phyloP scores from a whole-genome alignment of 164 flowering plant species.

The Akebia trifoliata region DNA sequence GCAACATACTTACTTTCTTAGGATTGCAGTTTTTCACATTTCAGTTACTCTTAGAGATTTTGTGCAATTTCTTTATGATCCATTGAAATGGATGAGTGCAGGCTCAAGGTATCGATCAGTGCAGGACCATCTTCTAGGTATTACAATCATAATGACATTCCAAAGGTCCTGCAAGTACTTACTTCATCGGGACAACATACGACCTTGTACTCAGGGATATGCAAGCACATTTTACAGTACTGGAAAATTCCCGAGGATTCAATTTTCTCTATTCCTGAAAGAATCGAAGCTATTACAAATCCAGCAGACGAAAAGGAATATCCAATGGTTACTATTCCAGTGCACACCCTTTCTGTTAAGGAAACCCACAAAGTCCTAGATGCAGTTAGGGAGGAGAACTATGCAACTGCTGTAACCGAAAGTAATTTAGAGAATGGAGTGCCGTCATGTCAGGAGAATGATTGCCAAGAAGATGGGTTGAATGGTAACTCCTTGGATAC shows the following conservation, averaged over 20 bases:
- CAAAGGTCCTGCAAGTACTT: constrained; percentile 48
- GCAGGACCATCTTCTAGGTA: constrained; percentile 43
- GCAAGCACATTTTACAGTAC: constrained; percentile 55
- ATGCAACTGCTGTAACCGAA: constrained; percentile 18
- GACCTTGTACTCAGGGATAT: constrained; percentile 47
- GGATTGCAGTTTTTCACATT: too few species aligned
- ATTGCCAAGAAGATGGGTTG: constrained; percentile 8
- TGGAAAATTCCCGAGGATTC: constrained; percentile 52
- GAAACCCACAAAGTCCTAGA: background rate
- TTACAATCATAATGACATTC: constrained; percentile 65
- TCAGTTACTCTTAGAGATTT: too few species aligned
- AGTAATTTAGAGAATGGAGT: constrained; percentile 16
- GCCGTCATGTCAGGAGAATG: background rate
- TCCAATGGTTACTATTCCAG: background rate
- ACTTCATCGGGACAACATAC: constrained; percentile 39
- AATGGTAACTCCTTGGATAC: constrained; percentile 17
- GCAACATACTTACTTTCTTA: too few species aligned
- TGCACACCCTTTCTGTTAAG: background rate
- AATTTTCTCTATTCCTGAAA: constrained; percentile 17
- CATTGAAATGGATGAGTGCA: constrained; percentile 32
- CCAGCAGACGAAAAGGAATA: constrained; percentile 17
- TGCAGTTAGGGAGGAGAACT: constrained; percentile 13
- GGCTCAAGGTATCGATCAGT: constrained; percentile 45
- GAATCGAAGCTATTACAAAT: constrained; percentile 11
- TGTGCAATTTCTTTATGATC: background rate